phyloP scores from a whole-genome alignment of 2,329 filamentous ascomycete genomes.

The Fusarium sp. region DNA sequence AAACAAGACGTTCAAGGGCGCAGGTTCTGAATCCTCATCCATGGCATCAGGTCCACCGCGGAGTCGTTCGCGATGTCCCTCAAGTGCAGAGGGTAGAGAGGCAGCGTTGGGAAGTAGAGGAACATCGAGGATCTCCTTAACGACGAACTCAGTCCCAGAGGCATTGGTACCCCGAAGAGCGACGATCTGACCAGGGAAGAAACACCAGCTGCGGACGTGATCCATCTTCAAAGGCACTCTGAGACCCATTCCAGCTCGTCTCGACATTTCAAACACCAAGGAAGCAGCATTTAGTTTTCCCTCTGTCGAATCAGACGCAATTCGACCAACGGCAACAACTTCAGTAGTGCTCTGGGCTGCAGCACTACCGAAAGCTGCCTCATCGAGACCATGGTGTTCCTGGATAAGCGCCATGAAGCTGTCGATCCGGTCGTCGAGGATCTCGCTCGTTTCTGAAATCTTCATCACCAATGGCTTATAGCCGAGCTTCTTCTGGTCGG shows the following conservation, averaged over 20 bases:
- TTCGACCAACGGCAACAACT: slow-evolving; percentile 87
- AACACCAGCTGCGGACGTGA: slow-evolving; percentile 72
- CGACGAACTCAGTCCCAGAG: slow-evolving; percentile 81
- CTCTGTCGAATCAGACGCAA: slow-evolving; percentile 86
- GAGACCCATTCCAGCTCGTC: slow-evolving; percentile 80
- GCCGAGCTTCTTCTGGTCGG: slow-evolving; percentile 86
- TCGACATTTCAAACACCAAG: slow-evolving; percentile 85
- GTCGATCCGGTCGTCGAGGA: slow-evolving; percentile 94
- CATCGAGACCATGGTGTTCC: slow-evolving; percentile 76
- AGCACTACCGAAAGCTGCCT: slow-evolving; percentile 85
- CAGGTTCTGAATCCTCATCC: slow-evolving; percentile 59
- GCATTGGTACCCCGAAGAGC: slow-evolving; percentile 87
- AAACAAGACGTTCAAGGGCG: slow-evolving; percentile 78
- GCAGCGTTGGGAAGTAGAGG: slow-evolving; percentile 79
- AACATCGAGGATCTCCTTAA: slow-evolving; percentile 75
- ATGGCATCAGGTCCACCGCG: slow-evolving; percentile 69
- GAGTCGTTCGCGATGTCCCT: slow-evolving; percentile 72
- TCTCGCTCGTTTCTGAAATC: slow-evolving; percentile 87
- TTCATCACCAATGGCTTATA: slow-evolving; percentile 98
- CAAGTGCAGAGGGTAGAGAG: slow-evolving; percentile 70
- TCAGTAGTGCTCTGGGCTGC: slow-evolving; percentile 84
- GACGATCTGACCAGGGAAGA: slow-evolving; percentile 95
- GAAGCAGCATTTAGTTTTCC: slow-evolving; percentile 87
- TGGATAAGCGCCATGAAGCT: slow-evolving; percentile 80
- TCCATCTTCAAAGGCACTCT: slow-evolving; percentile 82